Percentiles rank a stretch among this genome's conserved stretches.
These are phyloP conservation scores for Psilocybe sp. DNA, from an alignment of 768 basidiomycete species.

Conservation along the genomic window DNA sequence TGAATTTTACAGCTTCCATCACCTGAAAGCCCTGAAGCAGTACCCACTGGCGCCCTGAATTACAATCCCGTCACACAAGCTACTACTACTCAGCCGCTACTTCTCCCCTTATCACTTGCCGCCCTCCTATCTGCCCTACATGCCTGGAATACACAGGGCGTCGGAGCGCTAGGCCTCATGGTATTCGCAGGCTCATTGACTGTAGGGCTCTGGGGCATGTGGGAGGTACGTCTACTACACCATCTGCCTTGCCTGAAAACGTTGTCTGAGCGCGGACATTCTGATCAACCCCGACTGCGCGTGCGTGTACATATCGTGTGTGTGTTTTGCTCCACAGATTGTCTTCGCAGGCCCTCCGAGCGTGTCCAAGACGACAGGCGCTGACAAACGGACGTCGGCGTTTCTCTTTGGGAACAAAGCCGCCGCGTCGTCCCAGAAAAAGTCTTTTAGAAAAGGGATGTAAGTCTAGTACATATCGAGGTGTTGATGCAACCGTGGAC, in stretches of 20 bases:
- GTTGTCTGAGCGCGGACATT: background rate
- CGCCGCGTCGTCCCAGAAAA: conserved; percentile 63
- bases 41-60: too few species aligned
- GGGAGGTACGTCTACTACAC: conserved; percentile 51
- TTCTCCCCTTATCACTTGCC: conserved; percentile 56
- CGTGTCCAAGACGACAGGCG: conserved; percentile 71
- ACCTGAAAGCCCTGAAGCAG: conserved; percentile 4
- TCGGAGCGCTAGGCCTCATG: conserved; percentile 55
- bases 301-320: too few species aligned
- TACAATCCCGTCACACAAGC: conserved; percentile 1
- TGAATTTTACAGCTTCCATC: conserved; percentile 34
- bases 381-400: conserved; percentile 77
- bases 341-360: conserved; percentile 55
- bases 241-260: conserved; percentile 4
- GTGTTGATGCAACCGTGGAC: background rate
- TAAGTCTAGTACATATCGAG: conserved; percentile 14
- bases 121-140: conserved; percentile 55
- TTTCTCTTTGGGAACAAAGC: conserved; percentile 78
- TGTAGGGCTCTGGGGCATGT: conserved; percentile 66
- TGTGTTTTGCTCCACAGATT: conserved; percentile 34
- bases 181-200: conserved; percentile 46
- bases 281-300: too few species aligned
- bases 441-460: conserved; percentile 47
- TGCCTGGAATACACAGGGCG: conserved; percentile 58
- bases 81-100: conserved; percentile 52